phyloP scores from a whole-genome alignment of 352 stramenopile genomes.

The Phytophthora sp. region DNA sequence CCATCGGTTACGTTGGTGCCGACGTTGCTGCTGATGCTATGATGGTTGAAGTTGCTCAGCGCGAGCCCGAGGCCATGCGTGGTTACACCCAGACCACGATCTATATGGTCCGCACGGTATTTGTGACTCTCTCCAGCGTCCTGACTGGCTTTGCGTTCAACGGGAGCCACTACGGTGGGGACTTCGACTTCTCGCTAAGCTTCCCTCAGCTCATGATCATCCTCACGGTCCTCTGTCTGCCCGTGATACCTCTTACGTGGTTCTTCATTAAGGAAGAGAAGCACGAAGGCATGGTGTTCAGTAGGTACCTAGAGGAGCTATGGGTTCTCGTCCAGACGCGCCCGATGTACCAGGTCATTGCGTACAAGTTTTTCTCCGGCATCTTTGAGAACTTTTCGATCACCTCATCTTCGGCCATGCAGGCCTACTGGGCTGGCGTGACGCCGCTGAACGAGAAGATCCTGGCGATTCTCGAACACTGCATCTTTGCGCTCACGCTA shows the following conservation, averaged over 20 bases:
- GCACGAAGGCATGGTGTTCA: slow-evolving; percentile 38
- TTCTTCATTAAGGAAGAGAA: slow-evolving; percentile 58
- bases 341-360: slow-evolving; percentile 57
- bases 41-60: slow-evolving; percentile 60
- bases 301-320: slow-evolving; percentile 42
- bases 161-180: slow-evolving; percentile 46
- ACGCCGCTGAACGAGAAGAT: slow-evolving; percentile 42
- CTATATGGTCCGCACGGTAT: slow-evolving; percentile 49
- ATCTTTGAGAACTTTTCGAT: slow-evolving; percentile 48
- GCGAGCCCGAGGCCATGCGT: slow-evolving; percentile 49
- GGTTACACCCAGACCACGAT: slow-evolving; percentile 56
- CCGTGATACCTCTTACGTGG: slow-evolving; percentile 52
- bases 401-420: slow-evolving; percentile 40
- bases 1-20: slow-evolving; percentile 53
- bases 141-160: slow-evolving; percentile 54
- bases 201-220: slow-evolving; percentile 49
- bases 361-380: slow-evolving; percentile 52
- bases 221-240: slow-evolving; percentile 35
- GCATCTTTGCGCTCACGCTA: slow-evolving; percentile 39
- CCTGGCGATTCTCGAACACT: slow-evolving; percentile 33
- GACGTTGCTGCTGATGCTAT: slow-evolving; percentile 61
- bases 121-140: slow-evolving; percentile 46
- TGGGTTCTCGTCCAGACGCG: slow-evolving; percentile 47
- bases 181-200: slow-evolving; percentile 50
- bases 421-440: slow-evolving; percentile 43